Evolutionary conservation across 2,329 filamentous ascomycete genomes (phyloP).

Genomic region (Apiospora kogelbergensis): DNA sequence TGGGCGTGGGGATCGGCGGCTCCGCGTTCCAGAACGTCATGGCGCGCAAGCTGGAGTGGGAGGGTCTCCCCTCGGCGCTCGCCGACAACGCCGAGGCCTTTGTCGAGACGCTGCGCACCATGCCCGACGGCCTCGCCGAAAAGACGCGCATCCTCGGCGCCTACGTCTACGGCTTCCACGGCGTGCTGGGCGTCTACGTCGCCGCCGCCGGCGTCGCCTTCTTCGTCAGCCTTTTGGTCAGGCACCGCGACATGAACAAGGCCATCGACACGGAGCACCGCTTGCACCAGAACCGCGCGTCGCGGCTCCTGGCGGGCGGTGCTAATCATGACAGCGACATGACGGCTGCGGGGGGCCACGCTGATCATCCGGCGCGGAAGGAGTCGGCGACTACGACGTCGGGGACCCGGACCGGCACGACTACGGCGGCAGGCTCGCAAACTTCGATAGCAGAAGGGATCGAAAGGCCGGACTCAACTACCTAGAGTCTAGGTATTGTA

Average conservation of each 20-base stretch:
- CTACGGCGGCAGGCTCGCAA: background rate
- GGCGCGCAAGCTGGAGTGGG: slow-evolving; percentile 30
- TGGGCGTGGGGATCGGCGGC: slow-evolving; percentile 42
- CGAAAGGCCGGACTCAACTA: background rate
- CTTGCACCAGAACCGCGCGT: slow-evolving; percentile 32
- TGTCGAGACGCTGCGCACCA: slow-evolving; percentile 12
- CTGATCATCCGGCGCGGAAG: background rate
- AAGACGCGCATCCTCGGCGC: slow-evolving; percentile 24
- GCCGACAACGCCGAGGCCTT: slow-evolving; percentile 26
- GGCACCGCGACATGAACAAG: slow-evolving; percentile 47
- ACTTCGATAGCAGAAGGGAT: background rate
- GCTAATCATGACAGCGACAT: background rate
- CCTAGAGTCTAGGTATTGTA: no score
- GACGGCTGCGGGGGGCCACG: background rate
- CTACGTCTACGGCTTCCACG: slow-evolving; percentile 53
- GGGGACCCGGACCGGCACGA: background rate
- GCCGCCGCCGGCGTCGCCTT: slow-evolving; percentile 45
- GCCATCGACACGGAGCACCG: slow-evolving; percentile 48
- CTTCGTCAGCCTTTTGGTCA: slow-evolving; percentile 17
- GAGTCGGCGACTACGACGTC: background rate
- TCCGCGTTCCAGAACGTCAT: slow-evolving; percentile 43
- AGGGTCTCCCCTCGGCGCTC: slow-evolving; percentile 31
- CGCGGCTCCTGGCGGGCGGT: background rate
- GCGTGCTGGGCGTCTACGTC: slow-evolving; percentile 54
- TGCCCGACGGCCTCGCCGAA: background rate